Evolutionary conservation across 1,284 basidiomycete genomes (phyloP).

Genomic region (Peniophora sp.): DNA sequence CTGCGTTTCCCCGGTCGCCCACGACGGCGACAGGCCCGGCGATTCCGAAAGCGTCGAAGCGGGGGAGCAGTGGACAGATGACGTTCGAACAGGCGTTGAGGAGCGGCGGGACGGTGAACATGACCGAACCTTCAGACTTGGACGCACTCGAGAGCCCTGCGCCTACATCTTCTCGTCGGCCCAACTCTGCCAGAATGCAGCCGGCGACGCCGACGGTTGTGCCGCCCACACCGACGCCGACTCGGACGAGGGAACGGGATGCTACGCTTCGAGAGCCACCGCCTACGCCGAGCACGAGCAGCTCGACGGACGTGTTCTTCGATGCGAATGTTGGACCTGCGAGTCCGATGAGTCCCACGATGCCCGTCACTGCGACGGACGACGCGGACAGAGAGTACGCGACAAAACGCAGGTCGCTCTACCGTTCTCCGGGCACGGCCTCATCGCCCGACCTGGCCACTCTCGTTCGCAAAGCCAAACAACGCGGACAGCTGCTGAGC

Average conservation of each 20-base stretch:
- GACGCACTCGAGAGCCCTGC: slow-evolving; percentile 42
- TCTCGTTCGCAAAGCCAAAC: slow-evolving; percentile 72
- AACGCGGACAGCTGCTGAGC: slow-evolving; percentile 36
- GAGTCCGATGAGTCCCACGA: slow-evolving; percentile 23
- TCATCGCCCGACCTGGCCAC: slow-evolving; percentile 86
- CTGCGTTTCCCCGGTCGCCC: slow-evolving; percentile 52
- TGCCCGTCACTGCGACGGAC: slow-evolving; percentile 33
- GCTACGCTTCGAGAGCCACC: slow-evolving; percentile 22
- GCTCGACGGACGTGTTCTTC: slow-evolving; percentile 9
- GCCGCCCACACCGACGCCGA: slow-evolving; percentile 46
- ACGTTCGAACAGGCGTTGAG: slow-evolving; percentile 73
- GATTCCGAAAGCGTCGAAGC: slow-evolving; percentile 23
- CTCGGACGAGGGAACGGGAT: slow-evolving; percentile 10
- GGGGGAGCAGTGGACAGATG: slow-evolving; percentile 47
- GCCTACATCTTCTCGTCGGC: slow-evolving; percentile 1
- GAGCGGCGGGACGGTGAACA: slow-evolving; percentile 52
- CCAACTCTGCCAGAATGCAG: too few species aligned
- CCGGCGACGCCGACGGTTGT: slow-evolving; percentile 45
- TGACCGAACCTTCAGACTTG: slow-evolving; percentile 64
- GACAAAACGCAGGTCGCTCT: slow-evolving; percentile 75
- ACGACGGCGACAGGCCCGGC: slow-evolving; percentile 37
- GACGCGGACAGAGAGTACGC: slow-evolving; percentile 56
- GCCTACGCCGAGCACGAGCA: slow-evolving; percentile 26
- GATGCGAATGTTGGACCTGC: slow-evolving; percentile 3
- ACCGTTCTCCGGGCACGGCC: slow-evolving; percentile 79